Evolutionary conservation across 805 yeast species (phyloP), one percentile per base, ranked within the genome.

Genomic region (Schizosaccharomyces pombe): DNA sequence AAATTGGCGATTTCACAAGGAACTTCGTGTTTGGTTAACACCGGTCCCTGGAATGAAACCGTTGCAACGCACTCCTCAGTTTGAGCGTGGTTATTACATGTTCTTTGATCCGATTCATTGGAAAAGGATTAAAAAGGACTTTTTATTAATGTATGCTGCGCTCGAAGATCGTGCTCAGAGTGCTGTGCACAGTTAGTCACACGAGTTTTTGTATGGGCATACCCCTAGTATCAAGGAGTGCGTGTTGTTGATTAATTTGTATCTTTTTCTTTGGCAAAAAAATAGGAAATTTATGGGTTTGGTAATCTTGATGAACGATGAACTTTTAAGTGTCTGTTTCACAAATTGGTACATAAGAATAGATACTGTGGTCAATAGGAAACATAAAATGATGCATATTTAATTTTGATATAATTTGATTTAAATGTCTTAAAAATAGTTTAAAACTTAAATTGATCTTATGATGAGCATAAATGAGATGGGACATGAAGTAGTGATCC

Each of bases 1-100:
- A 61, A 91, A 89, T 68, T 91, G 99, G 99, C 76, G 97, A 60
- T 91, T 84, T 63, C 98, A 91, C 68, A 89, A 86, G 68, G 94
- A 85, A 57, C 75, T 91, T 56, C 93, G 87, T 69, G 86, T 91
- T 54, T 91, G 98, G 98, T 70, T 91, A 57, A 91, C 98, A 11
- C 91, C 91, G 66, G 95, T 86, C 62, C 83, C 94, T 30, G 77
- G 78, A 61, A 79, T 79, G 57, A 97, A 89, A 65, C 95, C 96
- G 1, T 76, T 84, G 14, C 78, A 72, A 59, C 84, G 85, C 57
- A 76, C 82, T 33, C 81, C 80, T 37, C 89, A 83, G 34, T 85
- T 87, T 55, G 98, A 91, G 68, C 76, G 89, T 57, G 97, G 98
- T 1, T 79, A 86, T 8, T 91, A 91, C 64, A 80, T 87, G 26